Conservation (phyloP, 495 filamentous ascomycete genomes). For the Ramalina intermedia region DNA sequence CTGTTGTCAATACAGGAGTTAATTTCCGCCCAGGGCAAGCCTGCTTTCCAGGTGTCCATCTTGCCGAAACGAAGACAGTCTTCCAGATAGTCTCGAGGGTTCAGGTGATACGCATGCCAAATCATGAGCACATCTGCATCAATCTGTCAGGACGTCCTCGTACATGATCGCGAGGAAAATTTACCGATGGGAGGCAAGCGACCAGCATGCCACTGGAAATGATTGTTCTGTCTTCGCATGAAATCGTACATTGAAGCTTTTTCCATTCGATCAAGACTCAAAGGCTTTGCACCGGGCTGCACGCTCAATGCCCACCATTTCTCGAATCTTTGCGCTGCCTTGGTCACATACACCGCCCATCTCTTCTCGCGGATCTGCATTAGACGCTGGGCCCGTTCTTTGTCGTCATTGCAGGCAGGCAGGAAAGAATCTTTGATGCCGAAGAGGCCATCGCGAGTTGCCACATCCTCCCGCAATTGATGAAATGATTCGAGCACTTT, state of each 20-base stretch:
- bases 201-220: not conserved
- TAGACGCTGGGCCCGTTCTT: slow-evolving; percentile 14
- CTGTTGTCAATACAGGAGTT: slow-evolving; percentile 48
- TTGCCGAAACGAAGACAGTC: slow-evolving; percentile 54
- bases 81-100: slow-evolving; percentile 63
- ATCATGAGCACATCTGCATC: slow-evolving; percentile 69
- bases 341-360: slow-evolving; percentile 62
- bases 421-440: slow-evolving; percentile 37
- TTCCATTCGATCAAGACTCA: not conserved
- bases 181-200: slow-evolving; percentile 16
- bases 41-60: slow-evolving; percentile 44
- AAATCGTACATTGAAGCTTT: too few species aligned
- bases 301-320: slow-evolving; percentile 46
- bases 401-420: slow-evolving; percentile 2
- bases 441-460: slow-evolving; percentile 49
- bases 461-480: slow-evolving; percentile 49
- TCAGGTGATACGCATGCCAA: slow-evolving; percentile 79
- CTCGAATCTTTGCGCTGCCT: slow-evolving; percentile 60
- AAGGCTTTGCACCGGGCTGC: slow-evolving; percentile 1
- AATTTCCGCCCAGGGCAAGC: slow-evolving; percentile 58
- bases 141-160: not conserved
- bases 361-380: slow-evolving; percentile 52
- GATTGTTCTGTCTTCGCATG: too few species aligned
- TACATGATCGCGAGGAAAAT: not conserved
- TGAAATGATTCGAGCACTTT: slow-evolving; percentile 61